phyloP scores from a whole-genome alignment of 2,329 filamentous ascomycete species.

The Diaporthe aspalathi region DNA sequence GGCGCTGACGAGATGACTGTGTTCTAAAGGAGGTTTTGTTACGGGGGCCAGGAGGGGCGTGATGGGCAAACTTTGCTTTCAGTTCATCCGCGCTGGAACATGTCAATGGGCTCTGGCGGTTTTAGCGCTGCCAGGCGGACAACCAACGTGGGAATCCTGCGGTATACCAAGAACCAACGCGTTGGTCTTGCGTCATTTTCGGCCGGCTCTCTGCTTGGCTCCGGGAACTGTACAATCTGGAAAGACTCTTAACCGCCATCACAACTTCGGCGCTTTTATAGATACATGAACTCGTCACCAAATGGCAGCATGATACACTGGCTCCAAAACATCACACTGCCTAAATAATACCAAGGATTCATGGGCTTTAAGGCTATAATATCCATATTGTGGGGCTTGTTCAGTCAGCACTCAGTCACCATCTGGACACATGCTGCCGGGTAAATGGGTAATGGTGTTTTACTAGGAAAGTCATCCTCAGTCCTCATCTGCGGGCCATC shows the following conservation, averaged over 20 bases:
- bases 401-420: background rate
- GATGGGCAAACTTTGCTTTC: background rate
- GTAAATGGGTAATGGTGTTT: conserved; percentile 11
- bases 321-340: background rate
- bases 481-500: background rate
- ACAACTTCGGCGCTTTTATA: background rate
- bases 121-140: background rate
- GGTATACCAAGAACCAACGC: conserved; percentile 2
- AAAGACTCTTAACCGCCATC: background rate
- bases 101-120: background rate
- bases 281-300: background rate
- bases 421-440: background rate
- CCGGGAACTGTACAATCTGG: background rate
- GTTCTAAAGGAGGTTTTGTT: too few relatives aligned
- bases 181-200: conserved; percentile 27
- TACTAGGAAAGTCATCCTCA: conserved; percentile 3
- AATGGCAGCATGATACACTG: background rate
- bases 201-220: conserved; percentile 16
- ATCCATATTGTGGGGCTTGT: background rate
- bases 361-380: background rate
- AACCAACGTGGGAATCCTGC: background rate
- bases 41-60: too few relatives aligned
- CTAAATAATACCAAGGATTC: too few relatives aligned
- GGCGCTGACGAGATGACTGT: too few relatives aligned
- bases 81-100: background rate